Percentiles rank a stretch among this genome's conserved stretches.
Conservation (phyloP, 2,329 filamentous ascomycete species). For the Gremmenia infestans region DNA sequence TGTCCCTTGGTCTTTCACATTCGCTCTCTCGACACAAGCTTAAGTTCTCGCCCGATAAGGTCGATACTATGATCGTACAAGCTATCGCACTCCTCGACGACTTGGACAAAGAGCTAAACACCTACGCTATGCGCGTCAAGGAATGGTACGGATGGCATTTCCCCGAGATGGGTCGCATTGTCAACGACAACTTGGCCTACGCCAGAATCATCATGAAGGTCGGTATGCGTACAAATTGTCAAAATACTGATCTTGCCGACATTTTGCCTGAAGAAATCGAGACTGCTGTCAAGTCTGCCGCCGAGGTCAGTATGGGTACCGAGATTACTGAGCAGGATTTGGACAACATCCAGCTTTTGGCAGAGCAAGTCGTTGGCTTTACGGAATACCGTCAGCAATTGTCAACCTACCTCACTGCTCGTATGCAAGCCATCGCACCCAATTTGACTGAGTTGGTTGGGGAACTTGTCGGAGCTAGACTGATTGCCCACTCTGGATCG, state of each 20-base stretch:
- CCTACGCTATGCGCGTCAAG: slow-evolving; percentile 98
- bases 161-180: slow-evolving; percentile 93
- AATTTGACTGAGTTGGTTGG: slow-evolving; percentile 92
- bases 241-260: slow-evolving; percentile 74
- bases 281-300: slow-evolving; percentile 82
- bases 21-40: slow-evolving; percentile 96
- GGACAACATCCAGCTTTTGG: slow-evolving; percentile 85
- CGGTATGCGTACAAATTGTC: slow-evolving; percentile 80
- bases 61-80: slow-evolving; percentile 99
- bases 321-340: slow-evolving; percentile 92
- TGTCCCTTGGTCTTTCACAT: slow-evolving; percentile 94
- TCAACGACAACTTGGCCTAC: slow-evolving; percentile 96
- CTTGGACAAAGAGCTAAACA: slow-evolving; percentile 97
- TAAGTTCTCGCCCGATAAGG: slow-evolving; percentile 97
- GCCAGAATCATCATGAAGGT: slow-evolving; percentile 81
- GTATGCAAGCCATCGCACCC: slow-evolving; percentile 95
- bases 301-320: slow-evolving; percentile 97
- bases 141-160: slow-evolving; percentile 99
- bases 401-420: slow-evolving; percentile 80
- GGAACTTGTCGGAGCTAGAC: slow-evolving; percentile 85
- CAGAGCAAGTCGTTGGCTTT: slow-evolving; percentile 89
- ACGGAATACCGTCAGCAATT: slow-evolving; percentile 87
- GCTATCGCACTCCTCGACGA: slow-evolving; percentile 92
- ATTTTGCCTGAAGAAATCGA: slow-evolving; percentile 96
- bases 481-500: slow-evolving; percentile 92